These are phyloP conservation scores for Tubosaeta brunneosetosa DNA, from an alignment of 768 basidiomycete species.

Conservation along the genomic window DNA sequence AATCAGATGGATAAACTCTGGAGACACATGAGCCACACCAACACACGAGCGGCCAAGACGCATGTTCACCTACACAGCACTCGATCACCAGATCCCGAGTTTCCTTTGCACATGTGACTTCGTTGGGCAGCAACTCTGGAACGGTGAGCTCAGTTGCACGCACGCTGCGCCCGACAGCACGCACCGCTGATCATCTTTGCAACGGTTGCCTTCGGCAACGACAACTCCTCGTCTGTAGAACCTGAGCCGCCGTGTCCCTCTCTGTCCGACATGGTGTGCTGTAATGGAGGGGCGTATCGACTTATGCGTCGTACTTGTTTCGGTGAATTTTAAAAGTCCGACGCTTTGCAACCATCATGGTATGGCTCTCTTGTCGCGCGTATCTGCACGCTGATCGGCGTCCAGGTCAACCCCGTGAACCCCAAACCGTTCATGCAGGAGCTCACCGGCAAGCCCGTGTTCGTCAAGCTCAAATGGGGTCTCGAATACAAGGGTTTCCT, in stretches of 20 bases:
- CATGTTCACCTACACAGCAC: slow-evolving; percentile 94
- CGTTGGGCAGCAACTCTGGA: slow-evolving; percentile 82
- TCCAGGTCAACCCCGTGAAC: slow-evolving; percentile 87
- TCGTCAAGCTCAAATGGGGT: slow-evolving; percentile 97
- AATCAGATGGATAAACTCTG: slow-evolving; percentile 97
- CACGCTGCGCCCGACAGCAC: slow-evolving; percentile 4
- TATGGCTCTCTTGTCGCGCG: background rate
- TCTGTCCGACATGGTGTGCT: slow-evolving; percentile 75
- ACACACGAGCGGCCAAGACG: slow-evolving; percentile 3
- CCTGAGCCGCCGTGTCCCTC: slow-evolving; percentile 69
- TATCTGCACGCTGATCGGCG: slow-evolving; percentile 6
- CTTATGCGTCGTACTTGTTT: slow-evolving; percentile 4
- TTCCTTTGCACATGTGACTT: slow-evolving; percentile 89
- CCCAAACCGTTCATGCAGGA: slow-evolving; percentile 99
- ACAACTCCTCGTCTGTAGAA: slow-evolving; percentile 85
- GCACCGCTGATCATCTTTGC: slow-evolving; percentile 93
- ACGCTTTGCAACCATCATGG: slow-evolving; percentile 15
- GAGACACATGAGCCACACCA: slow-evolving; percentile 12
- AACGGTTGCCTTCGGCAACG: slow-evolving; percentile 94
- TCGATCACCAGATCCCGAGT: slow-evolving; percentile 96
- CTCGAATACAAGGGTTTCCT: slow-evolving; percentile 98
- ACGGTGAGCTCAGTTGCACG: slow-evolving; percentile 1
- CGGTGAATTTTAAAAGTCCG: slow-evolving; percentile 38
- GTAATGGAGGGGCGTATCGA: background rate
- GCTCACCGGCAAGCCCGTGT: slow-evolving; percentile 94